Base-by-base conservation (phyloP, 2,329 filamentous ascomycete genomes). In the Curvularia lunata region DNA sequence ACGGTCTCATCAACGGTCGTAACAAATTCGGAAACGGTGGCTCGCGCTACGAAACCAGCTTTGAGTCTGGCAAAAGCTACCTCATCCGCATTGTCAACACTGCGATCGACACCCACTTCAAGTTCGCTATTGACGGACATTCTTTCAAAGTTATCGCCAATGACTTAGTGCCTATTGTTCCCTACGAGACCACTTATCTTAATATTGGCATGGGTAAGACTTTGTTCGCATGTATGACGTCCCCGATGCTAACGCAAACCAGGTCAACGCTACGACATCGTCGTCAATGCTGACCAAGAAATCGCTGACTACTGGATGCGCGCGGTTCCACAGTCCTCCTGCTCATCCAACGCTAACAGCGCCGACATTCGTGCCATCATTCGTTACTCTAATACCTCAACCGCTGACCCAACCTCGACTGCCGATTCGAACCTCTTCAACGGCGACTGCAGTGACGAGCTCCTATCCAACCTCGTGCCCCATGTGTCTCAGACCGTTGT, bases 31-130 rank as follows among this genome's bases (percentile, higher is more conserved):
- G 21, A 16, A 30, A 48, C n/a, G 52, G 28, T 38, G 25, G 25
- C 2, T 18, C 18, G 9, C 32, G 32, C 16, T 40, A 30, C 3
- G 16, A 41, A 12, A 30, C 48, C 47, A 72, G 73, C 3, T 58
- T 69, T 38, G 52, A 37, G 4, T 81, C 75, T 1, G 81, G 82
- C 53, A 80, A 78, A 71, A 79, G 71, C 5, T 82, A 87, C 67
- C 82, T 82, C 4, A 76, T 83, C 5, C 81, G 85, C 1, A 77
- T 87, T 49, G 78, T 86, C 68, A 87, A 87, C 72, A 64, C 80
- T 6, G 59, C 56, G 23, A 60, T 48, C 8, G 54, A 52, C 16
- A 50, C 54, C 1, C 45, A 41, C 30, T 45, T 56, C 12, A 25
- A 56, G 10, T 59, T 64, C 47, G 58, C 56, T 7, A 56, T 64